phyloP scores from a whole-genome alignment of 495 filamentous ascomycete genomes.

The Copromyces sp. region DNA sequence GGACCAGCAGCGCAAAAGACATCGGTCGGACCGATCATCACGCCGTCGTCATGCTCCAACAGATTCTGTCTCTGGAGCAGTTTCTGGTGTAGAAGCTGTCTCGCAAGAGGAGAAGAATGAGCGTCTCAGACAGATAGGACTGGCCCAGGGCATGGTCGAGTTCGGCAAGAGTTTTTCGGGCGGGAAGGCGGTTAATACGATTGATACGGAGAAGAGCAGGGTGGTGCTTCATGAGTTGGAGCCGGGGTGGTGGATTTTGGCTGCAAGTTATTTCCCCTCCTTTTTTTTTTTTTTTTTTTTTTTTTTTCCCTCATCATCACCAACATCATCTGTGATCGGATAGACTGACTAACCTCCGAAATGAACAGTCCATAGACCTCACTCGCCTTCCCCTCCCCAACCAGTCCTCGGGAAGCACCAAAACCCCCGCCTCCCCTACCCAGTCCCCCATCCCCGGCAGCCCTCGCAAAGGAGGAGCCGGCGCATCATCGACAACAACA shows the following conservation, averaged over 20 bases:
- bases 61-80: background rate
- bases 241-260: conserved; percentile 86
- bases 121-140: conserved; percentile 81
- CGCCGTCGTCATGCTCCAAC: background rate
- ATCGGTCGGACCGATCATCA: background rate
- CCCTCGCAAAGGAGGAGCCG: background rate
- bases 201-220: conserved; percentile 83
- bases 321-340: background rate
- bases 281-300: too few relatives aligned
- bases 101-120: conserved; percentile 63
- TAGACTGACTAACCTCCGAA: background rate
- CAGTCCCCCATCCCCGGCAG: background rate
- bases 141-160: conserved; percentile 94
- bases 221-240: conserved; percentile 76
- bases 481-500: conserved; percentile 1
- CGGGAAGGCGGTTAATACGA: conserved; percentile 62
- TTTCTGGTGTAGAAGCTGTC: conserved; percentile 21
- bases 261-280: conserved; percentile 39
- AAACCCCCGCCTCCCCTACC: background rate
- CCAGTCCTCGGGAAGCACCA: conserved; percentile 13
- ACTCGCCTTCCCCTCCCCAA: conserved; percentile 47
- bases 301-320: too few relatives aligned
- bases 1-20: conserved; percentile 11
- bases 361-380: conserved; percentile 56
- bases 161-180: conserved; percentile 83